Evolutionary conservation across 352 stramenopile species (phyloP), one percentile per base, ranked within the genome.

Genomic region (Thalassiosira pacifica): DNA sequence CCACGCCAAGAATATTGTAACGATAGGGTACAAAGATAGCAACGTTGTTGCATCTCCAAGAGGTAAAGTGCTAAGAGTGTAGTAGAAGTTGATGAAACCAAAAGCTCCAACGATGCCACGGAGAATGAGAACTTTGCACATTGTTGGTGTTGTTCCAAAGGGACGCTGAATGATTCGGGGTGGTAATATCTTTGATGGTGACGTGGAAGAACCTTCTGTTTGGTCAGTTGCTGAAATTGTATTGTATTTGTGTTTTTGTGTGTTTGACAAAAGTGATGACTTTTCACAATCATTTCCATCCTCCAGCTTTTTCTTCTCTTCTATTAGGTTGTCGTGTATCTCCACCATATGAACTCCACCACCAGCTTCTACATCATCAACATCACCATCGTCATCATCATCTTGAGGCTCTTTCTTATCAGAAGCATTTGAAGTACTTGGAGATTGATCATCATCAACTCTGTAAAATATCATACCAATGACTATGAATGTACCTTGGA

Each of bases 21-120:
- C n/a, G 55, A 92, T 57, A 27, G 87, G 87, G 76, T 88, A 85
- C 22, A 92, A 67, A 18, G 70, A 83, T 13, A 92, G 42, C 1
- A 92, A 55, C 26, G 83, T 87, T 29, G 84, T 83, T 29, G 87
- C 87, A 79, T 92, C 83, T 53, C 87, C 87, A 31, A 92, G 65
- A 2, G 87, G 87, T 22, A 92, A 34, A 16, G 73, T 70, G 37
- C 60, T 81, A 9, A 89, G 84, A 26, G 71, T 79, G 52, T 89
- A 81, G 55, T 81, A 92, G 34, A 85, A 80, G 19, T 81, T 63
- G 18, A 86, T 29, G 52, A 90, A 90, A 32, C 87, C 83, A 61
- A 85, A 75, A 24, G 79, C 87, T 32, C 86, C 83, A 65, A 88
- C 66, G 19, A 85, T 59, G 18, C 87, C 87, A 29, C 87, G 60